These are phyloP conservation scores for Gentiana macrophylla DNA, from an alignment of 257 asterid species.

Conservation along the genomic window DNA sequence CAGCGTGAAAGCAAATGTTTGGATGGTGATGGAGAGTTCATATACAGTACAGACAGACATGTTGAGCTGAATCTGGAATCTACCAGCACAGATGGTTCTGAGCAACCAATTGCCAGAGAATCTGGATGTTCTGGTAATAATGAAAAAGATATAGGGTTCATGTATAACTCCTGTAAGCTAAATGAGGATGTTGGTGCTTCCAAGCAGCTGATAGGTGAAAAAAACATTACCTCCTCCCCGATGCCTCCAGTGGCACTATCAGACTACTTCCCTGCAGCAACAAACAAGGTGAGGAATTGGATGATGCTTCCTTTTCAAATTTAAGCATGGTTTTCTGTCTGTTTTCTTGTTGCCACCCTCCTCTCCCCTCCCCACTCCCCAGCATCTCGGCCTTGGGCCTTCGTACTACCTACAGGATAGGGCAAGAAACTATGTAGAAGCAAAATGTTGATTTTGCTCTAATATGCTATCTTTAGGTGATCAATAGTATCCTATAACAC, in stretches of 20 bases:
- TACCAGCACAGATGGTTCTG: constrained; percentile 23
- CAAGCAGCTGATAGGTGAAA: constrained; percentile 33
- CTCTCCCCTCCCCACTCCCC: background rate
- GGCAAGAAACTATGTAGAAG: no score
- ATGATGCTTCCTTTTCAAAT: background rate
- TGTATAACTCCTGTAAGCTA: constrained; percentile 16
- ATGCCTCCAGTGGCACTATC: constrained; percentile 45
- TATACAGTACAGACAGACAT: constrained; percentile 21
- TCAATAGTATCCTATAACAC: no score
- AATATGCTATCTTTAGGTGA: no score
- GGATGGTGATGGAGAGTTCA: constrained; percentile 21
- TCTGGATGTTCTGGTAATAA: constrained; percentile 22
- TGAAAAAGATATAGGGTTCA: constrained; percentile 27
- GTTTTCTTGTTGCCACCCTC: background rate
- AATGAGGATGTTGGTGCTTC: constrained; percentile 33
- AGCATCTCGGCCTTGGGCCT: no score
- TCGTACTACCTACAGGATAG: no score
- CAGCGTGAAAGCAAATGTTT: constrained; percentile 19
- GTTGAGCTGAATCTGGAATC: constrained; percentile 21
- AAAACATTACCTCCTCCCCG: constrained; percentile 32
- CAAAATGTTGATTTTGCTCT: no score
- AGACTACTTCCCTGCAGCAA: constrained; percentile 33
- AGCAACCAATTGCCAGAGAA: constrained; percentile 26
- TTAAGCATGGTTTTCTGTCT: background rate
- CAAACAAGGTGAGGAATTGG: constrained; percentile 17